Conservation (phyloP, 2,329 filamentous ascomycete species). For the Bipolaris cookei region DNA sequence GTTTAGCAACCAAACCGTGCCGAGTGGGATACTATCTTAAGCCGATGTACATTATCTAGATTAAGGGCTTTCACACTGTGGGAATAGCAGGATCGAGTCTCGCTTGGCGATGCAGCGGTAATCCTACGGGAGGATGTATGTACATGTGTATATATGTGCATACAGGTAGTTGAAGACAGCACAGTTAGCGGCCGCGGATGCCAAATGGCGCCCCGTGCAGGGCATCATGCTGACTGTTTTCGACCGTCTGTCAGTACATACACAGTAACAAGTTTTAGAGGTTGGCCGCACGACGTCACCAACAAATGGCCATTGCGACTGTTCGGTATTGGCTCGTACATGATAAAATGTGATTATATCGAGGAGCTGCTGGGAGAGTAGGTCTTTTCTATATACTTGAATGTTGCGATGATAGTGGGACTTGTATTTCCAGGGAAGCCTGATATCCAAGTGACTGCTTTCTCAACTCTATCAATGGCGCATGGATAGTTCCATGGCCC, state of each 20-base stretch:
- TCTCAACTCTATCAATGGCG: neutral
- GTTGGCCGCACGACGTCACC: neutral
- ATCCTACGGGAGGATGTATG: constrained; percentile 1
- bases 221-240: neutral
- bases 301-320: neutral
- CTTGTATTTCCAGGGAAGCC: neutral
- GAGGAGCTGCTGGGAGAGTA: neutral
- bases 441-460: neutral
- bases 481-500: neutral
- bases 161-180: neutral
- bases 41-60: neutral
- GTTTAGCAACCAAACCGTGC: neutral
- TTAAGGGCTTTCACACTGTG: neutral
- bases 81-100: constrained; percentile 1
- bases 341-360: neutral
- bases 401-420: neutral
- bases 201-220: neutral
- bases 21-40: neutral
- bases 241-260: neutral
- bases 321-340: neutral
- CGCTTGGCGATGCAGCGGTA: constrained; percentile 1
- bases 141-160: neutral
- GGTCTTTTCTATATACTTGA: neutral
- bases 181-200: neutral
- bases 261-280: neutral